Conservation (phyloP, 1,139 yeast genomes). For the Blastobotrys arbuscula region DNA sequence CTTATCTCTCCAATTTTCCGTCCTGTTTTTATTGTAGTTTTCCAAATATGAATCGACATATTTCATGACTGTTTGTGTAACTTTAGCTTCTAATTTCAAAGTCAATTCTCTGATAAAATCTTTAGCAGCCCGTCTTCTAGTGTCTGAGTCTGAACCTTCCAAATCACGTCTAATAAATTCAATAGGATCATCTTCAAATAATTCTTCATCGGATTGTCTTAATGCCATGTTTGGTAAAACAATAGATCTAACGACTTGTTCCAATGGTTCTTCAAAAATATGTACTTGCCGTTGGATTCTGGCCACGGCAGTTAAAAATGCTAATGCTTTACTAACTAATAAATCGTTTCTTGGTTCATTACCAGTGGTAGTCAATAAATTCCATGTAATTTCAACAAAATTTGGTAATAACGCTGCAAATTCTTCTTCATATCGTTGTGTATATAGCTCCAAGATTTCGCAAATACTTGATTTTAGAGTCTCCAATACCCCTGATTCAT, state of each 20-base stretch:
- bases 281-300: constrained; percentile 58
- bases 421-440: constrained; percentile 87
- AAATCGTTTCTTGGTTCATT: constrained; percentile 76
- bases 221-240: constrained; percentile 83
- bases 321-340: constrained; percentile 72
- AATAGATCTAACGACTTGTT: constrained; percentile 74
- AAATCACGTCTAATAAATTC: constrained; percentile 86
- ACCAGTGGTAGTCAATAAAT: constrained; percentile 60
- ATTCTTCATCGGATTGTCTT: constrained; percentile 77
- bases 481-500: constrained; percentile 65
- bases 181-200: constrained; percentile 95
- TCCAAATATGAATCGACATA: constrained; percentile 66
- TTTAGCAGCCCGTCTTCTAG: constrained; percentile 86
- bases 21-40: constrained; percentile 40
- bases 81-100: constrained; percentile 65
- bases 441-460: constrained; percentile 78
- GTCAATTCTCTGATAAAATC: constrained; percentile 86
- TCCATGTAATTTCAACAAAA: constrained; percentile 83
- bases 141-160: constrained; percentile 91
- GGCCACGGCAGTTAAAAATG: constrained; percentile 78
- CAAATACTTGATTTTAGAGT: constrained; percentile 77
- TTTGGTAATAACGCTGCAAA: constrained; percentile 70
- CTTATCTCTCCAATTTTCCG: constrained; percentile 68
- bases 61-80: constrained; percentile 70
- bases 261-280: constrained; percentile 65